Evolutionary conservation across 306 rosid genomes (phyloP).

Genomic region (Hippophae tibetana): DNA sequence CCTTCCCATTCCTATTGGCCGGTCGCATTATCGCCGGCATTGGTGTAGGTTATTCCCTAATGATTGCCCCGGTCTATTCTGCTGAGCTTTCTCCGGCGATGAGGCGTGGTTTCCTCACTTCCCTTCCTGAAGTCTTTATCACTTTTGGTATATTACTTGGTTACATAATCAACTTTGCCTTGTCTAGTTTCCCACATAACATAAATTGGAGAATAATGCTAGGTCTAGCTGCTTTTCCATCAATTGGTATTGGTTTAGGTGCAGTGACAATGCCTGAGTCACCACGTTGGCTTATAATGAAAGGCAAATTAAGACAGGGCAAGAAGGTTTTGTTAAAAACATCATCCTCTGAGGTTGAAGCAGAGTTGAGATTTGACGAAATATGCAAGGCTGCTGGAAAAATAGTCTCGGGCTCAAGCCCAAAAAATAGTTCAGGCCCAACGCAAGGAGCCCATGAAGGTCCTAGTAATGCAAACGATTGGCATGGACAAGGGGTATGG

Average conservation of each 20-base stretch:
- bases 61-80: conserved; percentile 61
- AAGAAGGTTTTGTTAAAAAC: conserved; percentile 38
- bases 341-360: conserved; percentile 46
- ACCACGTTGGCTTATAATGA: conserved; percentile 65
- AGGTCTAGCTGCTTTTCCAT: conserved; percentile 51
- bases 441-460: conserved; percentile 1
- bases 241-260: conserved; percentile 41
- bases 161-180: conserved; percentile 52
- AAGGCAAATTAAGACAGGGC: conserved; percentile 53
- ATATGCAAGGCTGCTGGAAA: conserved; percentile 33
- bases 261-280: conserved; percentile 74
- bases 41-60: conserved; percentile 74
- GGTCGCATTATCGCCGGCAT: conserved; percentile 68
- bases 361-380: conserved; percentile 46
- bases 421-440: background rate
- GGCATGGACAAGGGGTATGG: conserved; percentile 55
- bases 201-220: conserved; percentile 73
- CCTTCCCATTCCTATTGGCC: conserved; percentile 39
- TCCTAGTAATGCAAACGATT: background rate
- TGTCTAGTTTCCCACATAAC: conserved; percentile 34
- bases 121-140: conserved; percentile 77
- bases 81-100: conserved; percentile 73
- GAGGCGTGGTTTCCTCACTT: conserved; percentile 61
- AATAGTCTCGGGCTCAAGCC: background rate
- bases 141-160: conserved; percentile 58